These are phyloP conservation scores for Anastatica hierochuntica DNA, from an alignment of 345 rosid genomes.

Conservation along the genomic window DNA sequence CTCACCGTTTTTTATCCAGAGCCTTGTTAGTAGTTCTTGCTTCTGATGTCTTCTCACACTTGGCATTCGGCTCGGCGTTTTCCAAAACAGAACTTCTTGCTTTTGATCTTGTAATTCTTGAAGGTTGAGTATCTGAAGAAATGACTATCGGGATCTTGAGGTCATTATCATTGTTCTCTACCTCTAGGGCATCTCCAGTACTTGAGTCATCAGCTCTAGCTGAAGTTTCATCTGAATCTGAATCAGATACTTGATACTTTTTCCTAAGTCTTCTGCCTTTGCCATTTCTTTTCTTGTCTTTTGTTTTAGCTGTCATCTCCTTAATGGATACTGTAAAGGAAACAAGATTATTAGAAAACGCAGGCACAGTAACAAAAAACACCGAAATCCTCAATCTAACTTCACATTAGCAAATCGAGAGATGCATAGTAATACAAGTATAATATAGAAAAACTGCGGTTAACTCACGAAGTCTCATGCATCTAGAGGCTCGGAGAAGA, in stretches of 20 bases:
- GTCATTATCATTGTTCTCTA: conserved; percentile 25
- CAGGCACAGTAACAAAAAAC: not conserved
- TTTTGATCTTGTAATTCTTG: conserved; percentile 8
- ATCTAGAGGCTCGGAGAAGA: not conserved
- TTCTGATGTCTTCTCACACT: conserved; percentile 12
- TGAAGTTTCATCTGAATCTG: conserved; percentile 33
- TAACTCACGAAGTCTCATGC: not conserved
- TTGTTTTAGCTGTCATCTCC: conserved; percentile 15
- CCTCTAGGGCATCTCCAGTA: conserved; percentile 3
- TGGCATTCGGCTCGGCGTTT: conserved; percentile 4
- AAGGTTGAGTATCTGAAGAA: conserved; percentile 13
- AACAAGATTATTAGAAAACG: not conserved
- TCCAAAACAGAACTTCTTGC: conserved; percentile 6
- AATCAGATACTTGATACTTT: conserved; percentile 33
- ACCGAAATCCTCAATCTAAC: not conserved
- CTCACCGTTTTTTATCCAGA: conserved; percentile 21
- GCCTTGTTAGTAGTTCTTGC: not conserved
- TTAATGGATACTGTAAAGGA: conserved; percentile 19
- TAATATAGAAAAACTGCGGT: not conserved
- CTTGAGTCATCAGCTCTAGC: conserved; percentile 5
- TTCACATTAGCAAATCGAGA: not conserved
- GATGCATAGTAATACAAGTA: not conserved
- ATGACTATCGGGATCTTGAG: conserved; percentile 17
- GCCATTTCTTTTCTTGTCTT: conserved; percentile 19
- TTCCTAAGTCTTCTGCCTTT: conserved; percentile 35